A percentile compares a stretch with the other conserved stretches of the same genome.
Conservation (phyloP, 371 early-diverging fungal genomes). For the Amoeboaphelidium protococcarum region DNA sequence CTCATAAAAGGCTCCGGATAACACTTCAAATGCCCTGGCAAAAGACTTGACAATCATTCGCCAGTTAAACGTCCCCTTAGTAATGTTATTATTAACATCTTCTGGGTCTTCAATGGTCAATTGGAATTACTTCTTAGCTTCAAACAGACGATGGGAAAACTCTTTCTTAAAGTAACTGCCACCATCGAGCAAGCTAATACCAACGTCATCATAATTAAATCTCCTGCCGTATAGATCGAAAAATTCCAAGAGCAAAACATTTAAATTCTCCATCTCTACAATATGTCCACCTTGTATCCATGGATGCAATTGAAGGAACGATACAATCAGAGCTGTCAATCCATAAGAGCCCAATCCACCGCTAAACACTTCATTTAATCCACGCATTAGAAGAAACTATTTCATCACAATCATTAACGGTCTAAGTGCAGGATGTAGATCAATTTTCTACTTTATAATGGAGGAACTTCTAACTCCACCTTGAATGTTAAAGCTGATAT, state of each 20-base stretch:
- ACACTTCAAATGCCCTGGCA: background rate
- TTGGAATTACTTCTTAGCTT: background rate
- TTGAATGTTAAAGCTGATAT: conserved; percentile 50
- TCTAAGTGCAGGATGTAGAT: conserved; percentile 25
- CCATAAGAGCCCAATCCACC: conserved; percentile 53
- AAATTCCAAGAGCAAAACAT: conserved; percentile 72
- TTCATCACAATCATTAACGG: conserved; percentile 49
- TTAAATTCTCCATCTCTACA: conserved; percentile 45
- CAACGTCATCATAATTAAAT: conserved; percentile 27
- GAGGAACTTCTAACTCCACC: conserved; percentile 34
- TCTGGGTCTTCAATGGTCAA: background rate
- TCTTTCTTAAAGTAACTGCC: background rate
- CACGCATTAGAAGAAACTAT: conserved; percentile 39
- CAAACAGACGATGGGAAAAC: background rate
- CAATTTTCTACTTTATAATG: conserved; percentile 23
- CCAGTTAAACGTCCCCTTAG: background rate
- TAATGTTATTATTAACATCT: background rate
- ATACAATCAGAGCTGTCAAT: background rate
- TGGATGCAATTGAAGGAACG: conserved; percentile 40
- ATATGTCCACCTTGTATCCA: conserved; percentile 32
- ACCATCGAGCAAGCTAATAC: background rate
- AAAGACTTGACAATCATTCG: background rate
- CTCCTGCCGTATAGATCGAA: conserved; percentile 72
- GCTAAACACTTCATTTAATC: conserved; percentile 60
- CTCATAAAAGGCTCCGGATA: background rate